Evolutionary conservation across 2,329 filamentous ascomycete genomes (phyloP).

Genomic region (Penicillium aurantiogriseum): DNA sequence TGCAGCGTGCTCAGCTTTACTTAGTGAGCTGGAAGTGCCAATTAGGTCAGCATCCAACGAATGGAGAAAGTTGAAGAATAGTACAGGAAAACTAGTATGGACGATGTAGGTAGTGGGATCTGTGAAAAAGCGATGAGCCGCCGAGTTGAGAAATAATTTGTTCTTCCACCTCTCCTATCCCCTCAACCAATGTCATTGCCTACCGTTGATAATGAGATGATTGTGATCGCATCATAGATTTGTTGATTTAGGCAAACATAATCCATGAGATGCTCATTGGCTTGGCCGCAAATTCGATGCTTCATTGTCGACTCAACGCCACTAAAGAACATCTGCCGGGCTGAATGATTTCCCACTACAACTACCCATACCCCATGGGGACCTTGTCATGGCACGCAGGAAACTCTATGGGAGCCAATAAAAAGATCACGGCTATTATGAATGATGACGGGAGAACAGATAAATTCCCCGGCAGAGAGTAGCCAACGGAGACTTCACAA

Average conservation of each 20-base stretch:
- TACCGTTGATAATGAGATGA: background rate
- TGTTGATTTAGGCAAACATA: background rate
- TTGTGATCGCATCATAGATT: background rate
- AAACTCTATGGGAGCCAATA: background rate
- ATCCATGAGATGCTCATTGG: background rate
- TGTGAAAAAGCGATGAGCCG: conserved; percentile 15
- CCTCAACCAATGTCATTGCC: background rate
- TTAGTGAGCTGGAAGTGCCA: too few relatives aligned
- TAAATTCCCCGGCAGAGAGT: background rate
- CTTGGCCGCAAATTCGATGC: background rate
- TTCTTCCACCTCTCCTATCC: conserved; percentile 1
- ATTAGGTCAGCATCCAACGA: too few relatives aligned
- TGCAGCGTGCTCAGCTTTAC: too few relatives aligned
- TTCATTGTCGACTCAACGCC: background rate
- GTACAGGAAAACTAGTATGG: too few relatives aligned
- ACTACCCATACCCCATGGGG: conserved; percentile 5
- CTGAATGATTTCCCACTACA: conserved; percentile 17
- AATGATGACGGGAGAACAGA: background rate
- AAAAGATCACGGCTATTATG: background rate
- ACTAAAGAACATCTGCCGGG: conserved; percentile 2
- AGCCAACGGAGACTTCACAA: background rate
- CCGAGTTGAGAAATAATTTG: conserved; percentile 20
- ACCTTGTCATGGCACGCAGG: background rate
- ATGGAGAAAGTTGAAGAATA: too few relatives aligned
- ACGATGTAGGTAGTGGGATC: background rate